Conservation (phyloP, 805 yeast species). For the Pichia cephalocereana region DNA sequence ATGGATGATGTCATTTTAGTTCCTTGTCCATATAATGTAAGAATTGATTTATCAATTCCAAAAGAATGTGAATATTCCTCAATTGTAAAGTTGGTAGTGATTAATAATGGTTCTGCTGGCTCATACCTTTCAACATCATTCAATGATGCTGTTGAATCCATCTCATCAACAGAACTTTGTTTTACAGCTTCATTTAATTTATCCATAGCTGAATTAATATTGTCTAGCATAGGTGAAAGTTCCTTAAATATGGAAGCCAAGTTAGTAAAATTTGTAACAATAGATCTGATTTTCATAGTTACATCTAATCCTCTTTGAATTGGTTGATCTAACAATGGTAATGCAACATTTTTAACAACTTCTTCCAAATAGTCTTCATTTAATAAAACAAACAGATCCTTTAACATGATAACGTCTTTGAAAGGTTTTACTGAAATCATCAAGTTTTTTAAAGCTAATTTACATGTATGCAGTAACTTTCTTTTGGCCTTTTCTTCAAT, state of each 20-base stretch:
- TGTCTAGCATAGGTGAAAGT: conserved; percentile 4
- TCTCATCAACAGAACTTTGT: background rate
- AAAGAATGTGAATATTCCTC: conserved; percentile 14
- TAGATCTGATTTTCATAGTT: conserved; percentile 12
- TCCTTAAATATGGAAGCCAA: conserved; percentile 1
- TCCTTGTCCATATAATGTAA: conserved; percentile 15
- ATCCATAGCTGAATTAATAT: background rate
- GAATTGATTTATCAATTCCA: conserved; percentile 15
- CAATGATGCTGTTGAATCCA: conserved; percentile 4
- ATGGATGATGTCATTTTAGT: conserved; percentile 12
- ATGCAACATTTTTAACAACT: conserved; percentile 12
- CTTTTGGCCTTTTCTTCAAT: conserved; percentile 12
- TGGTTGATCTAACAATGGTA: conserved; percentile 8
- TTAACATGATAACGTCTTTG: conserved; percentile 11
- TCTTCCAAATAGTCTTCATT: conserved; percentile 7
- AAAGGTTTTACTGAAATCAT: conserved; percentile 17
- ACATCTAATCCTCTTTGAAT: conserved; percentile 17
- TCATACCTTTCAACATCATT: conserved; percentile 3
- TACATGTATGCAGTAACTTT: conserved; percentile 1
- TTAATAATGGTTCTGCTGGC: conserved; percentile 9
- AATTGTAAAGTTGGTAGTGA: conserved; percentile 14
- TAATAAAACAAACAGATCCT: conserved; percentile 11
- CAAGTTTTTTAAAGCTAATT: conserved; percentile 9
- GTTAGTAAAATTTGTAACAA: conserved; percentile 10
- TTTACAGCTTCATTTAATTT: background rate